These are phyloP conservation scores for Scheffersomyces stipitis DNA, from an alignment of 805 yeast species.

Conservation along the genomic window DNA sequence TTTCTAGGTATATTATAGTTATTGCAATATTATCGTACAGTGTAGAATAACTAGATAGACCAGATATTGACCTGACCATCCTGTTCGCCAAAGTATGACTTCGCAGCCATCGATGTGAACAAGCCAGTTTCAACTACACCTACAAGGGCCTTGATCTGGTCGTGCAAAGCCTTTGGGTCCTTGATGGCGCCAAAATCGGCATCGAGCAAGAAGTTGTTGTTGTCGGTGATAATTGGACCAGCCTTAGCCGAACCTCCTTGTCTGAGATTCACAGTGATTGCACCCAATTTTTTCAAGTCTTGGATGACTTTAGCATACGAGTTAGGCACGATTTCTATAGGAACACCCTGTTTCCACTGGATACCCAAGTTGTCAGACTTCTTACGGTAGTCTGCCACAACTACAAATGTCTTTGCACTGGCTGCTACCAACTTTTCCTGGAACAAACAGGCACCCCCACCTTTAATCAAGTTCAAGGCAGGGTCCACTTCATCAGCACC, in stretches of 20 bases:
- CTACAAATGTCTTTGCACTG: slow-evolving; percentile 70
- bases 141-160: slow-evolving; percentile 66
- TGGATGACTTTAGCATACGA: slow-evolving; percentile 74
- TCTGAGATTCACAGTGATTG: slow-evolving; percentile 63
- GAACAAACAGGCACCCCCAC: slow-evolving; percentile 97
- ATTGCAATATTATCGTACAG: too few relatives aligned
- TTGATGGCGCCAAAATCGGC: slow-evolving; percentile 84
- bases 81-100: slow-evolving; percentile 86
- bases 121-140: slow-evolving; percentile 98
- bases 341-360: slow-evolving; percentile 87
- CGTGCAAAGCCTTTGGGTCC: slow-evolving; percentile 53
- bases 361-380: slow-evolving; percentile 71
- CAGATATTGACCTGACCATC: slow-evolving; percentile 52
- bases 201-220: slow-evolving; percentile 89
- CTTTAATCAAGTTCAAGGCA: slow-evolving; percentile 82
- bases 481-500: slow-evolving; percentile 97
- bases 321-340: slow-evolving; percentile 91
- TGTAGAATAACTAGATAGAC: too few relatives aligned
- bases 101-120: slow-evolving; percentile 70
- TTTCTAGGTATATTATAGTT: too few relatives aligned
- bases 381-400: slow-evolving; percentile 93
- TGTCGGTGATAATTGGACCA: slow-evolving; percentile 95
- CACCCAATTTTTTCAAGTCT: slow-evolving; percentile 66
- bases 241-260: slow-evolving; percentile 92
- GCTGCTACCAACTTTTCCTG: slow-evolving; percentile 94